Evolutionary conservation across 805 yeast genomes (phyloP), one percentile per base, ranked within the genome.

Genomic region (Saccharomyces jurei): DNA sequence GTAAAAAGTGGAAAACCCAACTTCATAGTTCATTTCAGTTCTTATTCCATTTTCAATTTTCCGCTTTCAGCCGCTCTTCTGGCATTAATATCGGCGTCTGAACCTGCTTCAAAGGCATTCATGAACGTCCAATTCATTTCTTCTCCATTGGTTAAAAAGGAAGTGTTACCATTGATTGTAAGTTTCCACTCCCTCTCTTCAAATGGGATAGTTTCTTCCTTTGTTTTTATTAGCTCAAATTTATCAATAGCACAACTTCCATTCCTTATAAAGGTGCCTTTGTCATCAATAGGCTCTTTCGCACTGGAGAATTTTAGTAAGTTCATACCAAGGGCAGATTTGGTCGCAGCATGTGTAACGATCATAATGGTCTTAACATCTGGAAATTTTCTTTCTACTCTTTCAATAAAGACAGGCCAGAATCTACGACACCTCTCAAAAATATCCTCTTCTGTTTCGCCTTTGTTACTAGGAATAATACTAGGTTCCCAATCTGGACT

Each of bases 101-200:
- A 86, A 6, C 96, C 96, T 2, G 96, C 95, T 71, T 88, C 96
- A 60, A 80, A 83, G 17, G 82, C 82, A 53, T 74, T 76, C 63
- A 80, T 81, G 74, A 89, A 90, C 61, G 86, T 82, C 96, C 97
- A 90, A 65, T 87, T 86, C 96, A 91, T 89, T 68, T 89, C 96
- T 63, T 91, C 92, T 3, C 97, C 97, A 6, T 76, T 70, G 5
- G 78, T 66, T 56, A 91, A 73, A 62, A 84, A 89, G 44, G 77
- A 81, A 10, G 88, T 80, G 57, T 80, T 76, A 2, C 97, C 97
- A 66, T 86, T 87, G 76, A 78, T 74, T 27, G 71, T 72, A 52
- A 84, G 65, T 6, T 60, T 66, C 96, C 96, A 90, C 21, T 64
- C 60, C 10, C 59, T 61, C 10, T 70, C 65, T 8, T 52, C 50